Percentiles rank a stretch among this genome's conserved stretches.
Conservation (phyloP, 768 basidiomycete genomes). For the Hemileccinum rubropunctum region DNA sequence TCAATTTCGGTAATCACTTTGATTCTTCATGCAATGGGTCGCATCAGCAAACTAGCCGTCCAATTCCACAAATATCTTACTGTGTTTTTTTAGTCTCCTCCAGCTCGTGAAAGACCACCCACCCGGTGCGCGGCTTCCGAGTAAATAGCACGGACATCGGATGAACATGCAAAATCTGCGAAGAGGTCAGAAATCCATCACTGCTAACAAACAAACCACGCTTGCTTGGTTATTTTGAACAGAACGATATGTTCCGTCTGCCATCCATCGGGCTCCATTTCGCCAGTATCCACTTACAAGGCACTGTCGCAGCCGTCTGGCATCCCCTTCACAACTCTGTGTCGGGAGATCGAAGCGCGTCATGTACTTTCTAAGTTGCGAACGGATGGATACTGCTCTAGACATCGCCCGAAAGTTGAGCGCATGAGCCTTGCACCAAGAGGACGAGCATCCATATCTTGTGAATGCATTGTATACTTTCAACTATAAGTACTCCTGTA, state of each 20-base stretch:
- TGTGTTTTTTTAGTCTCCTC: slow-evolving; percentile 95
- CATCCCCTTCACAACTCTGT: slow-evolving; percentile 89
- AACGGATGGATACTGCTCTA: slow-evolving; percentile 88
- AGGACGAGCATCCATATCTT: slow-evolving; percentile 75
- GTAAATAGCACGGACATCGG: slow-evolving; percentile 95
- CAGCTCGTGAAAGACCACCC: slow-evolving; percentile 95
- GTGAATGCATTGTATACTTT: slow-evolving; percentile 92
- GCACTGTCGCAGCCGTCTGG: slow-evolving; percentile 77
- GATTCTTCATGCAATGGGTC: slow-evolving; percentile 51
- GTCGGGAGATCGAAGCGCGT: slow-evolving; percentile 79
- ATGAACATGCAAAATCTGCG: slow-evolving; percentile 81
- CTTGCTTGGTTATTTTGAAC: slow-evolving; percentile 81
- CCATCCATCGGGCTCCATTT: slow-evolving; percentile 87
- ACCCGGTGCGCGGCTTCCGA: slow-evolving; percentile 83
- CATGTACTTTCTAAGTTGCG: slow-evolving; percentile 96
- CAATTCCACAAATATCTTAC: slow-evolving; percentile 41
- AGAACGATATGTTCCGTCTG: slow-evolving; percentile 91
- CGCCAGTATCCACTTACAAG: slow-evolving; percentile 92
- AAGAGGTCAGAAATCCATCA: slow-evolving; percentile 1
- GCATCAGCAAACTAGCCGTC: slow-evolving; percentile 9
- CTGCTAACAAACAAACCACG: not conserved
- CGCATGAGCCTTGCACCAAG: slow-evolving; percentile 92
- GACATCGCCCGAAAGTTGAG: slow-evolving; percentile 94
- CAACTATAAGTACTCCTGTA: slow-evolving; percentile 2
- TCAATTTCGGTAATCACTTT: slow-evolving; percentile 92